Conservation (phyloP, 1,284 basidiomycete species). For the Kwoniella shivajii region DNA sequence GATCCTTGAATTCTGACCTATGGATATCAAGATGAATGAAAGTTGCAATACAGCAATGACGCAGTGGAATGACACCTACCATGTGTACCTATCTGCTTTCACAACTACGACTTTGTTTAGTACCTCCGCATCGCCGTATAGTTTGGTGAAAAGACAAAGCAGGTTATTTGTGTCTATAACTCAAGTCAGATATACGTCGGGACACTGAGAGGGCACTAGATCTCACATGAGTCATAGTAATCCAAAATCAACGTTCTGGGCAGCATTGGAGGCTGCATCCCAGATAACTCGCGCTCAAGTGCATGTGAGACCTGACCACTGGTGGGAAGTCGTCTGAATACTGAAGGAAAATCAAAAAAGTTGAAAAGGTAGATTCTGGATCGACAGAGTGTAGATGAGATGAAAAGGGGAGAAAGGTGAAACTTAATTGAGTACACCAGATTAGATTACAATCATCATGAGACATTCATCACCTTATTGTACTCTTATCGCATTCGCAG, state of each 20-base stretch:
- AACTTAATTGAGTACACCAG: too few relatives aligned
- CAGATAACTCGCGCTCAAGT: not conserved
- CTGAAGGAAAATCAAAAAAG: too few relatives aligned
- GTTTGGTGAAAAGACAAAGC: constrained; percentile 51
- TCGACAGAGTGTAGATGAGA: too few relatives aligned
- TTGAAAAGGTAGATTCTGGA: too few relatives aligned
- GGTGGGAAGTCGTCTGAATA: too few relatives aligned
- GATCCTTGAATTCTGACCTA: constrained; percentile 46
- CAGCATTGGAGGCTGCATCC: constrained; percentile 31
- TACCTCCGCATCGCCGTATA: constrained; percentile 50
- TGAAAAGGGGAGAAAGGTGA: too few relatives aligned
- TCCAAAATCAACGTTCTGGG: constrained; percentile 54
- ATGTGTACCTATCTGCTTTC: constrained; percentile 52
- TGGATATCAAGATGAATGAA: not conserved
- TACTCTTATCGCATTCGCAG: too few relatives aligned
- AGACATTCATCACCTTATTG: too few relatives aligned
- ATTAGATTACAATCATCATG: too few relatives aligned
- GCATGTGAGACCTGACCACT: too few relatives aligned
- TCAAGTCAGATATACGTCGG: too few relatives aligned
- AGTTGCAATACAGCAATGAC: not conserved
- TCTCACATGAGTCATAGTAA: constrained; percentile 54
- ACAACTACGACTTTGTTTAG: constrained; percentile 52
- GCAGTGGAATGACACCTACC: constrained; percentile 29
- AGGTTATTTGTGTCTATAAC: constrained; percentile 55
- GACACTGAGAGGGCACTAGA: too few relatives aligned